A percentile compares a stretch with the other conserved stretches of the same genome.
Evolutionary conservation across 345 rosid species (phyloP).

Genomic region (Eucalyptus marginata): DNA sequence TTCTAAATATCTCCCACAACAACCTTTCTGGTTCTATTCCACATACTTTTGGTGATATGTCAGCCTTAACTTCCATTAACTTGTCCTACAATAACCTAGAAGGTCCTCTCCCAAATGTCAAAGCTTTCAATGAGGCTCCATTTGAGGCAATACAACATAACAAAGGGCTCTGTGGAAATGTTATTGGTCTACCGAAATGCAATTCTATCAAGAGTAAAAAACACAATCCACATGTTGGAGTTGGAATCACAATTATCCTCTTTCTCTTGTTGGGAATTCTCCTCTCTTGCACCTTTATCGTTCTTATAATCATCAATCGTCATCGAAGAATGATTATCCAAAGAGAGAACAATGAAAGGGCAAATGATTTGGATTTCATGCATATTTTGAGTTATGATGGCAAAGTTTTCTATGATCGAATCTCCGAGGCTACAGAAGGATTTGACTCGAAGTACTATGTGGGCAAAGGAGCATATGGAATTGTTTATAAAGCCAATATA

Average conservation of each 20-base stretch:
- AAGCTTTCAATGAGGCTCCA: not conserved
- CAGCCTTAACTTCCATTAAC: not conserved
- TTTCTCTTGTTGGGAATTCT: not conserved
- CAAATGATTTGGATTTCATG: not conserved
- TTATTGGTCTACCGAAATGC: not conserved
- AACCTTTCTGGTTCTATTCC: not conserved
- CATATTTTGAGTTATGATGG: not conserved
- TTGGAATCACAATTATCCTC: not conserved
- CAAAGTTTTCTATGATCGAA: not conserved
- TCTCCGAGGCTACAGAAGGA: not conserved
- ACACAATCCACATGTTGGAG: rapidly evolving
- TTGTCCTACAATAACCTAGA: not conserved
- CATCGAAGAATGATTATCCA: not conserved
- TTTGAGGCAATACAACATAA: not conserved
- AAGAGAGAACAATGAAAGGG: not conserved
- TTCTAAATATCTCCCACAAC: not conserved
- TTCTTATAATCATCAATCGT: not conserved
- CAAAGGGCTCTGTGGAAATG: not conserved
- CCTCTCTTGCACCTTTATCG: not conserved
- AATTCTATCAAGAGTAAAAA: not conserved
- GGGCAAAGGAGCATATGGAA: not conserved
- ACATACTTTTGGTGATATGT: not conserved
- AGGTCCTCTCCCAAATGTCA: not conserved
- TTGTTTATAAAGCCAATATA: not conserved
- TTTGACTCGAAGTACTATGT: not conserved